These are phyloP conservation scores for Zopfia rhizophila DNA, from an alignment of 2,329 filamentous ascomycete species.

Conservation along the genomic window DNA sequence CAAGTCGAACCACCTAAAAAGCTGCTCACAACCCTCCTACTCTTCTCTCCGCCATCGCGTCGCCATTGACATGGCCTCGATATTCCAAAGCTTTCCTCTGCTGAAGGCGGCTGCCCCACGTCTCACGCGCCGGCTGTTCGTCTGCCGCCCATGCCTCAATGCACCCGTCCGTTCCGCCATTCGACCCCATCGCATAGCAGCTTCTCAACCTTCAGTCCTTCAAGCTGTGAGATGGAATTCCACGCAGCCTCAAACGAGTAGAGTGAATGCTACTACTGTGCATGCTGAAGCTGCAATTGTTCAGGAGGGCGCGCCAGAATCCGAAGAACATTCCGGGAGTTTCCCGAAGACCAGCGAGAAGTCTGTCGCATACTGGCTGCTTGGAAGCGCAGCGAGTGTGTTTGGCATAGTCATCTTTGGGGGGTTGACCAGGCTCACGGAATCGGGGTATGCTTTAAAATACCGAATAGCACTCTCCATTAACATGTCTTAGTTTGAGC, in stretches of 20 bases:
- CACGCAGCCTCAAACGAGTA: slow-evolving; percentile 41
- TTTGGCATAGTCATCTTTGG: slow-evolving; percentile 98
- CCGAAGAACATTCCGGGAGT: slow-evolving; percentile 34
- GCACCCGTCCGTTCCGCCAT: slow-evolving; percentile 34
- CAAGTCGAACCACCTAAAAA: slow-evolving; percentile 16
- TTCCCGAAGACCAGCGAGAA: slow-evolving; percentile 75
- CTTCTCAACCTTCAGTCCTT: slow-evolving; percentile 35
- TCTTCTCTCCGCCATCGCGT: slow-evolving; percentile 8
- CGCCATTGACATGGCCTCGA: slow-evolving; percentile 42
- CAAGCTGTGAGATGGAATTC: slow-evolving; percentile 48
- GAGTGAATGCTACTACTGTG: slow-evolving; percentile 27
- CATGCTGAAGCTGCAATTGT: slow-evolving; percentile 19
- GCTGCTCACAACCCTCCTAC: not conserved
- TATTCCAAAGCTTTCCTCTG: slow-evolving; percentile 50
- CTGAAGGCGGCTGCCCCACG: slow-evolving; percentile 51
- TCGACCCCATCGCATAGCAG: slow-evolving; percentile 23
- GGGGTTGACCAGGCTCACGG: slow-evolving; percentile 90
- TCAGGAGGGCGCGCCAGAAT: slow-evolving; percentile 23
- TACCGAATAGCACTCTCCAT: slow-evolving; percentile 6
- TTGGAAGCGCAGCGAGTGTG: slow-evolving; percentile 90
- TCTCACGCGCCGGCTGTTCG: slow-evolving; percentile 49
- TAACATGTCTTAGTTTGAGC: slow-evolving; percentile 72
- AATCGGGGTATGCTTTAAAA: slow-evolving; percentile 86
- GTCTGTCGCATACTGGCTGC: slow-evolving; percentile 87
- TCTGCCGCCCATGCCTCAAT: slow-evolving; percentile 44